phyloP scores from a whole-genome alignment of 2,329 filamentous ascomycete species.

The Xylariaceae sp. region DNA sequence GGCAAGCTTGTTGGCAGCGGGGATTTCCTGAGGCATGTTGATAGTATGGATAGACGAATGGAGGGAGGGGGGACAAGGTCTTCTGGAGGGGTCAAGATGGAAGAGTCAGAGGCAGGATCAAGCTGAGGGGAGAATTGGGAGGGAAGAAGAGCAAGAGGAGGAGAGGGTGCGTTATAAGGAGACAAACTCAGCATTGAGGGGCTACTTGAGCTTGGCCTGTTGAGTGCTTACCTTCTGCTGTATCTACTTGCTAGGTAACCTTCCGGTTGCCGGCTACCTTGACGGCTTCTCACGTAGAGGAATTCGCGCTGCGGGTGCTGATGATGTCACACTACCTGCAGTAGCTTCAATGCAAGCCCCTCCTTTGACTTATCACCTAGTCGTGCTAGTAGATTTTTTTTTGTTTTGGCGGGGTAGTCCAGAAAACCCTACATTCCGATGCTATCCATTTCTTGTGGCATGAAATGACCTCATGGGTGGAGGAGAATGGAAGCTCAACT shows the following conservation, averaged over 20 bases:
- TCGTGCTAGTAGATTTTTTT: too few relatives aligned
- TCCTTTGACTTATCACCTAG: too few relatives aligned
- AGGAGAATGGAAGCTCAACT: too few relatives aligned
- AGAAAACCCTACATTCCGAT: too few relatives aligned
- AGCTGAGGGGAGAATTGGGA: background rate
- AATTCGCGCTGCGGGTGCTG: background rate
- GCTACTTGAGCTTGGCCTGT: too few relatives aligned
- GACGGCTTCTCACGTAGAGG: background rate
- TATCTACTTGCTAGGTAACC: too few relatives aligned
- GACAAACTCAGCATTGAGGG: background rate
- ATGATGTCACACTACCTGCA: background rate
- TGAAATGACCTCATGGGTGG: too few relatives aligned
- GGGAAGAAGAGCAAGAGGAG: background rate
- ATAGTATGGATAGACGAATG: background rate
- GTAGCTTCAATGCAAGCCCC: too few relatives aligned
- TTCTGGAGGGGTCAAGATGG: background rate
- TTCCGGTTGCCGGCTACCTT: too few relatives aligned
- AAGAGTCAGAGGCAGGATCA: background rate
- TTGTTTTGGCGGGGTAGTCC: too few relatives aligned
- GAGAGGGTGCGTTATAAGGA: background rate
- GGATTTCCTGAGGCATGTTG: slow-evolving; percentile 55
- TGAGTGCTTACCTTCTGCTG: too few relatives aligned
- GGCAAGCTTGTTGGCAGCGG: slow-evolving; percentile 53
- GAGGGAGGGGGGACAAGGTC: background rate
- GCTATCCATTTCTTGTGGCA: too few relatives aligned